These are phyloP conservation scores for Calonectria leucothoes DNA, from an alignment of 2,329 filamentous ascomycete genomes.

Conservation along the genomic window DNA sequence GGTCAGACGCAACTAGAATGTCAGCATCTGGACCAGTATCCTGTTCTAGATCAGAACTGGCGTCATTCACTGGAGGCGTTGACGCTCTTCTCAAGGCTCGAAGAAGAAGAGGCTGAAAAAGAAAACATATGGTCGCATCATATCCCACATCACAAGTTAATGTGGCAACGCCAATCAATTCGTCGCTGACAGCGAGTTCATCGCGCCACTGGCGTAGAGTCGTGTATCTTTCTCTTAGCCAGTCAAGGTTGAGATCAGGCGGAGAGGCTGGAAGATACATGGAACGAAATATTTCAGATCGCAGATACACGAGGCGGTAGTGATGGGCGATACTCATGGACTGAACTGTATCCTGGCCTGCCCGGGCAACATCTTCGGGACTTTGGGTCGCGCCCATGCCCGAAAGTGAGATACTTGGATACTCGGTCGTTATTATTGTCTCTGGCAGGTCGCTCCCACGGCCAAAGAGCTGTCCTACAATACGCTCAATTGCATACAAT, in stretches of 20 bases:
- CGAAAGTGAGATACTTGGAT: background rate
- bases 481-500: background rate
- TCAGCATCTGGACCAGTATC: background rate
- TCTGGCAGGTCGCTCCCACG: background rate
- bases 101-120: background rate
- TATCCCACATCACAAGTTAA: background rate
- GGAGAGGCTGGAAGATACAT: background rate
- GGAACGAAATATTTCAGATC: slow-evolving; percentile 6
- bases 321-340: background rate
- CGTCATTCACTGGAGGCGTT: background rate
- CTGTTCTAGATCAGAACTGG: background rate
- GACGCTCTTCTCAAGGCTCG: background rate
- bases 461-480: background rate
- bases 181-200: background rate
- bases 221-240: background rate
- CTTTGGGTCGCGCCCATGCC: background rate
- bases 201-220: background rate
- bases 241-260: background rate
- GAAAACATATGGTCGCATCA: background rate
- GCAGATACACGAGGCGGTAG: slow-evolving; percentile 16
- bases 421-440: background rate
- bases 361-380: background rate
- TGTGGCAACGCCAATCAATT: background rate
- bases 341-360: background rate
- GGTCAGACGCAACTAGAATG: background rate